Evolutionary conservation across 352 stramenopile species (phyloP), one percentile per base, ranked within the genome.

Genomic region (Phytophthora capsici): DNA sequence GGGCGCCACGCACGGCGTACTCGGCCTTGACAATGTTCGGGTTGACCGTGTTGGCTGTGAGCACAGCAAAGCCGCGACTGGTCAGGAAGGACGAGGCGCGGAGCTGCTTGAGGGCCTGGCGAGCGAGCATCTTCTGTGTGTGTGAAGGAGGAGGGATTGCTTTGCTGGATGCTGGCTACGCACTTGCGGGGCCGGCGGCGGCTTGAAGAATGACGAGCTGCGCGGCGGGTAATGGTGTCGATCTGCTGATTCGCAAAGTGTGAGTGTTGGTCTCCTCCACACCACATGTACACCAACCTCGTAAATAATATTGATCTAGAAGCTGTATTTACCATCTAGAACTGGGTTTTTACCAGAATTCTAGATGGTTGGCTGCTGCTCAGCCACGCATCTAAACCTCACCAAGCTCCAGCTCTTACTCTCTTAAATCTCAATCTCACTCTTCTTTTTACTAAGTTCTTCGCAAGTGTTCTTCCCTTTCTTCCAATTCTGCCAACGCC

Each of bases 1-100:
- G 82, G 36, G 90, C 79, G 0, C 91, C 91, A 37, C 91, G 88
- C 37, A 98, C 91, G 14, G 91, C 91, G 76, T 98, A 98, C 72
- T 96, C 75, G 50, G 87, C 83, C 55, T 91, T 70, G 51, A 92
- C 53, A 52, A 97, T 69, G 62, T 82, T 75, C 50, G 81, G 80
- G 77, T 96, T 96, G 40, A 96, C 81, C 63, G 57, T 84, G 54
- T 93, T 71, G 50, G 79, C 63, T 13, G 88, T 94, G 45, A 97
- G 83, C 58, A 91, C 78, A 41, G 83, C 80, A 59, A 91, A 90
- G 41, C 73, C 55, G 37, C 83, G 83, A 28, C 47, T 49, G 38
- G 61, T 36, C 28, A 52, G 32, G 36, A 23, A 32, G 13, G 63
- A 43, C n/a, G 63, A 65, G 37, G 57, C 19, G 44, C 68, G 68